Evolutionary conservation across 2,329 filamentous ascomycete species (phyloP), one percentile per base, ranked within the genome.

Genomic region (Thyridium curvatum): DNA sequence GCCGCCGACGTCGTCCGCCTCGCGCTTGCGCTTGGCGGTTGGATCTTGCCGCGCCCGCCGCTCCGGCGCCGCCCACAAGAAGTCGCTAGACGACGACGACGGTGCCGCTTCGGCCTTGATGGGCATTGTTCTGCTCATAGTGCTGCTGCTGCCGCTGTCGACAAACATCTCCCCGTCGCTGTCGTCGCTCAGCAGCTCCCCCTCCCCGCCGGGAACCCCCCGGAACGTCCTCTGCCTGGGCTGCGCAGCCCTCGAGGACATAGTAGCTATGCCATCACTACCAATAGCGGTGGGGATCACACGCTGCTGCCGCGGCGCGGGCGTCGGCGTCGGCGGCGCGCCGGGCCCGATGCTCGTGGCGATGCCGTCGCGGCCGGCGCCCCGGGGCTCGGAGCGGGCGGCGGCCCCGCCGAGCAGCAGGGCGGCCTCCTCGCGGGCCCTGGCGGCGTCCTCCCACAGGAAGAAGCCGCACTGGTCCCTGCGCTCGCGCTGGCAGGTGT

Each of bases 361-460:
- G 8, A 13, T 15, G 12, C 33, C 12, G 33, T 13, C 4, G 8
- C 21, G 34, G 3, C 17, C 1, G 3, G 33, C 12, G 7, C 15
- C 14, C 18, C 3, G 9, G n/a, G 4, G 17, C 18, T 8, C 12
- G 31, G 13, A 30, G 9, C n/a, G n/a, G 18, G 4, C 28, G 18
- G n/a, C n/a, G n/a, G n/a, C n/a, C n/a, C 12, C 7, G 26, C 34
- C 35, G 13, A 33, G 32, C 29, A 47, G 34, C 14, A 44, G 35
- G 15, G 45, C 45, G 9, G 41, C 41, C 35, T 42, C 51, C 46
- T 65, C 55, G 4, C 56, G 54, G 15, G 44, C 38, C 28, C 48
- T 43, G 9, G 66, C 65, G 2, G 56, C 53, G 8, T 69, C 60
- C n/a, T 58, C 55, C 61, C 62, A 72, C 16, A 71, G 47, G 41